Evolutionary conservation across 257 asterid species (phyloP), one percentile per base, ranked within the genome.

Genomic region (Eustoma russellianum): DNA sequence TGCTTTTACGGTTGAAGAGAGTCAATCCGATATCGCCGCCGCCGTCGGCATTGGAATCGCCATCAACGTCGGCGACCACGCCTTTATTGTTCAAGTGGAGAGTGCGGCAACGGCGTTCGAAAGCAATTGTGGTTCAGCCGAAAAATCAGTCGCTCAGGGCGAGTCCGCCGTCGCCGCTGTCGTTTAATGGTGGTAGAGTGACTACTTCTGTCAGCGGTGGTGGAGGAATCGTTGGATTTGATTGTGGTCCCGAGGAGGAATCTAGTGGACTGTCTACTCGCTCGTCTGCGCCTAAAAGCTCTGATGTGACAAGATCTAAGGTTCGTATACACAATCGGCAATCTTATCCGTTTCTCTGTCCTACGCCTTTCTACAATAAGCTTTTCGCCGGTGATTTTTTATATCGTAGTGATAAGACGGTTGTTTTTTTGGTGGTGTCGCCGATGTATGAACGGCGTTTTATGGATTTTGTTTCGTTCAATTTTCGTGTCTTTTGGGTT

Each of bases 151-250:
- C 70, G 2, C 79, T 65, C 15, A 60, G 85, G 33, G 86, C 64
- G 52, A 85, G 95, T 62, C 95, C 95, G 5, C 75, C 84, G 17
- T 82, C 93, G 10, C 95, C 93, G 49, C 79, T 85, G 13, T 77
- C 93, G 7, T 83, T 83, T 76, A 77, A 85, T 64, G 85, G 79
- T 55, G 84, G 43, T 38, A 10, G 11, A 11, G 12, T 11, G 43
- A 38, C 72, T 62, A 75, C 82, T 57, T 76, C 87, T 51, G 43
- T 57, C 70, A 76, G 86, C 66, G 80, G 81, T 34, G 12, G 43
- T 2, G 81, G 83, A 48, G 79, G 70, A 24, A 24, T 49, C 70
- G 63, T 1, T 17, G 74, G 69, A 12, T 76, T 55, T 17, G 74
- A 68, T 41, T 78, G 56, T 48, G 74, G 65, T 9, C 61, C 61